Evolutionary conservation across 2,329 filamentous ascomycete species (phyloP).

Genomic region (Didymella segeticola): DNA sequence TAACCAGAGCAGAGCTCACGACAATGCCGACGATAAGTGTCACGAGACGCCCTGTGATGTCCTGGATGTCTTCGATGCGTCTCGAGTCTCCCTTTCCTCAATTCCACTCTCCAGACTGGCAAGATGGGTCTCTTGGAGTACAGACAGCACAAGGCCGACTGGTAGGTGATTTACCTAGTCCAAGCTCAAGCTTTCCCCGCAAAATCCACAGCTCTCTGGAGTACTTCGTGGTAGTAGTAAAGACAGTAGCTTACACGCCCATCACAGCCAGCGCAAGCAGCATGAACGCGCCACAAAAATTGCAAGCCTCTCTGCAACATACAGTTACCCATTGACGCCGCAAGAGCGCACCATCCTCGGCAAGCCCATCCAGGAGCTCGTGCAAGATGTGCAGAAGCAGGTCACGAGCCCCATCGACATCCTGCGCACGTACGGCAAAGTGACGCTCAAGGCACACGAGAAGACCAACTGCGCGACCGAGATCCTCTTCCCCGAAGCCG

Average conservation of each 20-base stretch:
- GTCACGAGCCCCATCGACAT: conserved; percentile 72
- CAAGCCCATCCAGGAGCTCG: conserved; percentile 78
- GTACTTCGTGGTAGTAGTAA: too few species aligned
- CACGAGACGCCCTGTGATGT: conserved; percentile 8
- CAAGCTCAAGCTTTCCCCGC: conserved; percentile 19
- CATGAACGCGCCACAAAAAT: conserved; percentile 75
- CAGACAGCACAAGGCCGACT: conserved; percentile 73
- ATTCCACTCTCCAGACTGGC: conserved; percentile 4
- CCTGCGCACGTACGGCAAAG: conserved; percentile 85
- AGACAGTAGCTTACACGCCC: conserved; percentile 8
- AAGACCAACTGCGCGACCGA: conserved; percentile 92
- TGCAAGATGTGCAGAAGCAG: conserved; percentile 77
- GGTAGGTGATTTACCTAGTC: conserved; percentile 59
- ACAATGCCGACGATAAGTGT: conserved; percentile 23
- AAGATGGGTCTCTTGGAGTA: conserved; percentile 68
- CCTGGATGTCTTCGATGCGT: not conserved
- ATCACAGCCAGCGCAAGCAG: conserved; percentile 76
- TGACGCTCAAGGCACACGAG: conserved; percentile 80
- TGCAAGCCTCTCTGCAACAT: conserved; percentile 67
- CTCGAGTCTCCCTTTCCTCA: conserved; percentile 1
- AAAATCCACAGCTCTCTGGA: conserved; percentile 1
- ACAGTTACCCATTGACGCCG: conserved; percentile 69
- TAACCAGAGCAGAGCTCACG: conserved; percentile 9
- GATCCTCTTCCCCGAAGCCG: conserved; percentile 78
- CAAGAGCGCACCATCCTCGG: conserved; percentile 72